A percentile compares a stretch with the other conserved stretches of the same genome.
Evolutionary conservation across 495 filamentous ascomycete genomes (phyloP).

Genomic region (Poronia punctata): DNA sequence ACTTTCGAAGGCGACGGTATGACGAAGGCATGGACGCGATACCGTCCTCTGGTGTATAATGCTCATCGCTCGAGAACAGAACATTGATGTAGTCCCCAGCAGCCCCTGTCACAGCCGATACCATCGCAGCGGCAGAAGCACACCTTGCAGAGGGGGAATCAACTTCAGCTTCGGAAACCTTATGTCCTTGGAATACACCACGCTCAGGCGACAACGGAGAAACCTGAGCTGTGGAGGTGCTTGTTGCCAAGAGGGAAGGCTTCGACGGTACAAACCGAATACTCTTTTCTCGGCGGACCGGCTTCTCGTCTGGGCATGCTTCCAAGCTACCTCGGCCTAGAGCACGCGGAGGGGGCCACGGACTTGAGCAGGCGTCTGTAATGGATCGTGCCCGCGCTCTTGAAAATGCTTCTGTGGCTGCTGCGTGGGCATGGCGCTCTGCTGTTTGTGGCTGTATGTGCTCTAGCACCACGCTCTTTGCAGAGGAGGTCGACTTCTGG

Average conservation of each 20-base stretch:
- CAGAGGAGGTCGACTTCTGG: conserved; percentile 58
- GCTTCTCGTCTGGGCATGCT: conserved; percentile 6
- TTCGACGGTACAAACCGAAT: conserved; percentile 47
- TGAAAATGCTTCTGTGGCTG: conserved; percentile 59
- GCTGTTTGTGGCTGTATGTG: conserved; percentile 49
- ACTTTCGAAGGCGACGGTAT: conserved; percentile 64
- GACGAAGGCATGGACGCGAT: conserved; percentile 63
- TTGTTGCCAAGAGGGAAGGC: not conserved
- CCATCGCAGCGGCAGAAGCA: conserved; percentile 28
- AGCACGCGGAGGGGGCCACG: conserved; percentile 24
- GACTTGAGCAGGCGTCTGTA: conserved; percentile 13
- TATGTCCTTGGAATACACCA: not conserved
- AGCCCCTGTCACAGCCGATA: conserved; percentile 23
- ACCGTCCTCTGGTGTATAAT: conserved; percentile 53
- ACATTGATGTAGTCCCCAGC: conserved; percentile 31
- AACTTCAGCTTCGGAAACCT: not conserved
- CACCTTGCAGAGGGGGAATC: conserved; percentile 20
- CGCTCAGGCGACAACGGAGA: not conserved
- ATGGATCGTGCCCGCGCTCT: conserved; percentile 43
- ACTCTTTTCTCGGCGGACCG: conserved; percentile 40
- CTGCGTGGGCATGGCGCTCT: conserved; percentile 56
- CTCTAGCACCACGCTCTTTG: conserved; percentile 41
- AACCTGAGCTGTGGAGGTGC: not conserved
- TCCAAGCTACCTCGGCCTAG: not conserved
- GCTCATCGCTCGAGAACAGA: conserved; percentile 34